Evolutionary conservation across 139 green algal genomes (phyloP).

Genomic region (Picochlorum sp.): DNA sequence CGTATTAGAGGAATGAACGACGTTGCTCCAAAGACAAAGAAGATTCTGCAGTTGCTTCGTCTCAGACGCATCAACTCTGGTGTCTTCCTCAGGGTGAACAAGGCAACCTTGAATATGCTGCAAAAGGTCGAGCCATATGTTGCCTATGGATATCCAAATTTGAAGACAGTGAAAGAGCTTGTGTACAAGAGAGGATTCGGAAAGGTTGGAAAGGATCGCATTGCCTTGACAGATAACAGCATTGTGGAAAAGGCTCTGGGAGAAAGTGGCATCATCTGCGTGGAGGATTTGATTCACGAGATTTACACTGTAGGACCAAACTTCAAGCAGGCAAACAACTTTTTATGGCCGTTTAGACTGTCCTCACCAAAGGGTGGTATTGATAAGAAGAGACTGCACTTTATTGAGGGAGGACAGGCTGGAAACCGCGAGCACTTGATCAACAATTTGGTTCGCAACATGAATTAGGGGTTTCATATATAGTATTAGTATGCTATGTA

Average conservation of each 20-base stretch:
- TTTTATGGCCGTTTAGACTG: conserved; percentile 99
- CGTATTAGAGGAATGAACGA: conserved; percentile 95
- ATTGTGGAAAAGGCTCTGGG: conserved; percentile 87
- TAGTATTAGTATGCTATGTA: conserved; percentile 2
- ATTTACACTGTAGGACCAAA: conserved; percentile 86
- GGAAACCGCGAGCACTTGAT: conserved; percentile 96
- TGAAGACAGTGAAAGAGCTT: conserved; percentile 96
- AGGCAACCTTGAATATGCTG: conserved; percentile 95
- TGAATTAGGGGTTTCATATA: conserved; percentile 68
- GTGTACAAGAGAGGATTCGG: conserved; percentile 98
- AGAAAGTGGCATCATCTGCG: conserved; percentile 93
- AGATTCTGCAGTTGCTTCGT: conserved; percentile 97
- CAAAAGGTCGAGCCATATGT: conserved; percentile 96
- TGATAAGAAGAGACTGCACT: conserved; percentile 93
- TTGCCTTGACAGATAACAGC: conserved; percentile 94
- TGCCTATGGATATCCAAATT: conserved; percentile 93
- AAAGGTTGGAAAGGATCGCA: conserved; percentile 84
- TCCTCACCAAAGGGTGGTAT: conserved; percentile 71
- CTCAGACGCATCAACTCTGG: conserved; percentile 97
- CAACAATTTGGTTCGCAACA: conserved; percentile 87
- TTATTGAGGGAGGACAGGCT: conserved; percentile 94
- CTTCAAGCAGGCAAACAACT: conserved; percentile 98
- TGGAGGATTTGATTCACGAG: conserved; percentile 99
- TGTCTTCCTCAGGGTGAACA: conserved; percentile 97
- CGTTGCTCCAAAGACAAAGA: conserved; percentile 90